phyloP scores from a whole-genome alignment of 208 protist genomes.

The Crithidia expoeki region DNA sequence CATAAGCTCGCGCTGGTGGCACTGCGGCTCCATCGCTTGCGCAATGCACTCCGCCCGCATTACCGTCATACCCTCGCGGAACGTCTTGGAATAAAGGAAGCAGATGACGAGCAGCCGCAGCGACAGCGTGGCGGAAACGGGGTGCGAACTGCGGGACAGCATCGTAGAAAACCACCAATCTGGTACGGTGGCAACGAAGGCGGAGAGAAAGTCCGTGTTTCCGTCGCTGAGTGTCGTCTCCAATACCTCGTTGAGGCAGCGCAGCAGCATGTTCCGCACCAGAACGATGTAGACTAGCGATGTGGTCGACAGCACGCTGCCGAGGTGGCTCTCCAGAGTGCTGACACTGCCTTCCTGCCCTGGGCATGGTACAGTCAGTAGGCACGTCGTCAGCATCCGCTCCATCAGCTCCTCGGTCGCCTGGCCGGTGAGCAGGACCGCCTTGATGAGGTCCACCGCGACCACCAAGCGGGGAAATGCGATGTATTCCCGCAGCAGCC shows the following conservation, averaged over 20 bases:
- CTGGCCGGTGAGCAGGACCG: conserved; percentile 30
- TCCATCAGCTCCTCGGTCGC: conserved; percentile 41
- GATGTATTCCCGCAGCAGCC: conserved; percentile 61
- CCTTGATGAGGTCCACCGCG: conserved; percentile 37
- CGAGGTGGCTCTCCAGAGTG: conserved; percentile 41
- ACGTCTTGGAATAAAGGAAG: conserved; percentile 41
- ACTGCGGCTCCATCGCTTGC: conserved; percentile 41
- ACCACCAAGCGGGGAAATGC: conserved; percentile 33
- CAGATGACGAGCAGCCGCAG: conserved; percentile 64
- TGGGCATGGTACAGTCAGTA: conserved; percentile 42
- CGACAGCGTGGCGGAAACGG: conserved; percentile 53
- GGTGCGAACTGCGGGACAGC: conserved; percentile 44
- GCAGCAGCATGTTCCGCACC: conserved; percentile 59
- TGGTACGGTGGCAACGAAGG: conserved; percentile 41
- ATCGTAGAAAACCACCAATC: conserved; percentile 64
- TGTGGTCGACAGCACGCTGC: conserved; percentile 43
- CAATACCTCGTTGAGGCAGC: conserved; percentile 47
- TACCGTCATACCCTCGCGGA: conserved; percentile 35
- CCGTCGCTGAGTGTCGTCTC: conserved; percentile 24
- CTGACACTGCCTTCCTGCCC: conserved; percentile 3
- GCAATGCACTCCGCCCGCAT: conserved; percentile 33
- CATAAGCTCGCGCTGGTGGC: conserved; percentile 62
- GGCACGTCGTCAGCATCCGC: conserved; percentile 43
- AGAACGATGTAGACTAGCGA: conserved; percentile 45
- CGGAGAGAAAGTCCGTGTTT: conserved; percentile 21